Evolutionary conservation across 495 filamentous ascomycete genomes (phyloP).

Genomic region (Penicillium pancosmium): DNA sequence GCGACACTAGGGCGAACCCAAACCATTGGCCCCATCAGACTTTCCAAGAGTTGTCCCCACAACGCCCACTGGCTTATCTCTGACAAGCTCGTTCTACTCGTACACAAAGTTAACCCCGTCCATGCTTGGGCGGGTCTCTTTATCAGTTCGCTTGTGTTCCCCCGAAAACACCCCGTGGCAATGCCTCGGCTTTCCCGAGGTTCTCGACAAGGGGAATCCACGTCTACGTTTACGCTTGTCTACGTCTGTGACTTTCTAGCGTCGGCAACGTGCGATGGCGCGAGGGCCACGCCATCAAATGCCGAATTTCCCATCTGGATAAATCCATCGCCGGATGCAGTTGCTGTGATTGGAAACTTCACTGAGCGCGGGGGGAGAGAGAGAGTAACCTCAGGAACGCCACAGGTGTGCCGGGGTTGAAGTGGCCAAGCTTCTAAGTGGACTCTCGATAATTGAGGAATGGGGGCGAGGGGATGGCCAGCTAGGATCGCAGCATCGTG

Average conservation of each 20-base stretch:
- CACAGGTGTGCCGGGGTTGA: slow-evolving; percentile 1
- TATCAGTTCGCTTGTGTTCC: slow-evolving; percentile 3
- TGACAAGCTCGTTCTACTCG: slow-evolving; percentile 21
- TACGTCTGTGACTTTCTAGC: background rate
- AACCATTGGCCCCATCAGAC: background rate
- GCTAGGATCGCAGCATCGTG: background rate
- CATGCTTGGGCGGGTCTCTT: slow-evolving; percentile 5
- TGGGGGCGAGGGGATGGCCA: background rate
- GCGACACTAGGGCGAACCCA: slow-evolving; percentile 10
- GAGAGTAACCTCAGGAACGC: slow-evolving; percentile 22
- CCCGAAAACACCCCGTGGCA: slow-evolving; percentile 7
- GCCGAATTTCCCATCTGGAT: background rate
- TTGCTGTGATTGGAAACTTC: background rate
- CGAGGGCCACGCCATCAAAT: slow-evolving; percentile 6
- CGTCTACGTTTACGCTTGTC: background rate
- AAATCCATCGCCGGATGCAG: slow-evolving; percentile 4
- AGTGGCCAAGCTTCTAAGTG: slow-evolving; percentile 1
- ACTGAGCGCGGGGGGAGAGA: background rate
- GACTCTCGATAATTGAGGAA: background rate
- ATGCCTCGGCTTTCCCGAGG: background rate
- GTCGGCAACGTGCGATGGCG: background rate
- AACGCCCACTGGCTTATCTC: slow-evolving; percentile 24
- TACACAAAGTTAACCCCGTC: background rate
- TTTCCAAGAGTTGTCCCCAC: slow-evolving; percentile 6
- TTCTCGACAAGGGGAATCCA: background rate